Evolutionary conservation across 108 stramenopile genomes (phyloP).

Genomic region (Nitzschia sp.): DNA sequence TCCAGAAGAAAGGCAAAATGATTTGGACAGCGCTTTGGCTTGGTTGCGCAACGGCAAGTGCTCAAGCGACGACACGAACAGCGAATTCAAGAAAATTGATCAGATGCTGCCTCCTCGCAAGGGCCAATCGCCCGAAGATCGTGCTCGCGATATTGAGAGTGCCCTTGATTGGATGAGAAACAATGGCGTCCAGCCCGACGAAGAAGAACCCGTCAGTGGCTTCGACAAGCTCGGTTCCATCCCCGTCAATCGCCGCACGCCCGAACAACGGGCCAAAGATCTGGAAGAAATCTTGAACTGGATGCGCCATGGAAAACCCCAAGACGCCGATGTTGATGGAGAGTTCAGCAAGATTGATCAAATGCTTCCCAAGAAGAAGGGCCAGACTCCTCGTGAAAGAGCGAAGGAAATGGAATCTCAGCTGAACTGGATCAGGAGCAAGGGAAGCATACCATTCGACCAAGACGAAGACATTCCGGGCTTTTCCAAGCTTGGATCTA

Average conservation of each 20-base stretch:
- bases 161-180: slow-evolving; percentile 33
- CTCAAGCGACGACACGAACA: not conserved
- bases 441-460: not conserved
- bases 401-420: slow-evolving; percentile 32
- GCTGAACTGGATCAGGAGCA: slow-evolving; percentile 22
- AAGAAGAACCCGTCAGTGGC: slow-evolving; percentile 10
- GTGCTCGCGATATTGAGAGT: slow-evolving; percentile 28
- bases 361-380: slow-evolving; percentile 28
- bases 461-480: slow-evolving; percentile 9
- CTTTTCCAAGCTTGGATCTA: not conserved
- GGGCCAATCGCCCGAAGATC: slow-evolving; percentile 11
- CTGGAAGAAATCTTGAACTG: slow-evolving; percentile 31
- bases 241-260: slow-evolving; percentile 9
- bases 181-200: slow-evolving; percentile 18
- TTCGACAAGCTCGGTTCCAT: slow-evolving; percentile 2
- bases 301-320: slow-evolving; percentile 29
- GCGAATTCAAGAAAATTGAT: slow-evolving; percentile 5
- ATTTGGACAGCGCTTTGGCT: slow-evolving; percentile 12
- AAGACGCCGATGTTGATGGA: slow-evolving; percentile 12
- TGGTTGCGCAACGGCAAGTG: slow-evolving; percentile 22
- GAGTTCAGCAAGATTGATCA: not conserved
- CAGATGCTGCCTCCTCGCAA: not conserved
- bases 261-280: slow-evolving; percentile 24
- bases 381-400: slow-evolving; percentile 23
- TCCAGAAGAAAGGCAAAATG: slow-evolving; percentile 20